phyloP scores from a whole-genome alignment of 2,329 filamentous ascomycete species.

The Pezicula neosporulosa region DNA sequence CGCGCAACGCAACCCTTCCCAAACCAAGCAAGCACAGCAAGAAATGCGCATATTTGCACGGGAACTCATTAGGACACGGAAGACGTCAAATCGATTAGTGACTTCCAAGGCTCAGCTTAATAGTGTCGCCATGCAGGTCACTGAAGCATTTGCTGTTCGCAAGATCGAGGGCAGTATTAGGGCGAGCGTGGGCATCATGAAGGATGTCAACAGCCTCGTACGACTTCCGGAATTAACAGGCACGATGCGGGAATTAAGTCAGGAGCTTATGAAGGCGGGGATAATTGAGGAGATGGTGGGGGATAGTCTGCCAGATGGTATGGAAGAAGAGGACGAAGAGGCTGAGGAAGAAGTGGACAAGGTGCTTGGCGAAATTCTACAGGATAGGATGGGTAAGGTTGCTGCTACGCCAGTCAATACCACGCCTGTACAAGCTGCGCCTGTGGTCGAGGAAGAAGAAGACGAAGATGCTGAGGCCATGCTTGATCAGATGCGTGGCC shows the following conservation, averaged over 20 bases:
- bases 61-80: constrained; percentile 81
- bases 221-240: constrained; percentile 79
- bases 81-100: constrained; percentile 67
- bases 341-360: constrained; percentile 85
- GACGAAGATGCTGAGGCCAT: constrained; percentile 87
- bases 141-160: constrained; percentile 89
- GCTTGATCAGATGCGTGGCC: constrained; percentile 89
- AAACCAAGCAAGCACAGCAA: constrained; percentile 72
- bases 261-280: constrained; percentile 88
- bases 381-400: constrained; percentile 71
- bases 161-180: constrained; percentile 94
- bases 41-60: constrained; percentile 87
- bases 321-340: constrained; percentile 71
- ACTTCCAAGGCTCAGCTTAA: constrained; percentile 90
- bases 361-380: constrained; percentile 85
- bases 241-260: constrained; percentile 84
- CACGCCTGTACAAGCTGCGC: constrained; percentile 46
- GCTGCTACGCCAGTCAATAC: constrained; percentile 54
- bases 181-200: constrained; percentile 89
- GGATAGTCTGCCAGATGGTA: constrained; percentile 75
- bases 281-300: constrained; percentile 98
- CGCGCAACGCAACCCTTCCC: constrained; percentile 74
- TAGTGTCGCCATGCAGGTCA: constrained; percentile 95
- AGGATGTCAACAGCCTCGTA: constrained; percentile 86
- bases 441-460: constrained; percentile 61